These are phyloP conservation scores for Pyricularia grisea DNA, from an alignment of 2,329 filamentous ascomycete genomes.

Conservation along the genomic window DNA sequence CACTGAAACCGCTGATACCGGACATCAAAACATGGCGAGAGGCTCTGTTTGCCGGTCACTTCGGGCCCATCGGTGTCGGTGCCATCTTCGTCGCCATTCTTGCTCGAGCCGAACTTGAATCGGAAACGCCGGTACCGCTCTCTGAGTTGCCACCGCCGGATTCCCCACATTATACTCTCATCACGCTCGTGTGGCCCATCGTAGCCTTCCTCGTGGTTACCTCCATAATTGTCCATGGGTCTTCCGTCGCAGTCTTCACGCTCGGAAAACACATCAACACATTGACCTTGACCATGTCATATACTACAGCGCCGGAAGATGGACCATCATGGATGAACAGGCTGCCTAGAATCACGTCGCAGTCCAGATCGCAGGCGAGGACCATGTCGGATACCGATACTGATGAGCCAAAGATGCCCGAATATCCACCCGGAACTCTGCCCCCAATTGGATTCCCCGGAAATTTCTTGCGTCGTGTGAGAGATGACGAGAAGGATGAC, in stretches of 20 bases:
- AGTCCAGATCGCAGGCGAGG: slow-evolving; percentile 72
- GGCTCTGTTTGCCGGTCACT: slow-evolving; percentile 92
- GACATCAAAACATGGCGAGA: slow-evolving; percentile 98
- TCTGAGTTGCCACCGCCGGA: slow-evolving; percentile 46
- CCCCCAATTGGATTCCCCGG: slow-evolving; percentile 63
- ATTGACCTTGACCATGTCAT: slow-evolving; percentile 88
- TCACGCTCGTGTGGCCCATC: slow-evolving; percentile 90
- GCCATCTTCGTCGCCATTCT: slow-evolving; percentile 93
- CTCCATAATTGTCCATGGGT: slow-evolving; percentile 92
- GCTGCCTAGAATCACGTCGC: slow-evolving; percentile 60
- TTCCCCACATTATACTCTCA: slow-evolving; percentile 55
- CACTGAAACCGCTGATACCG: slow-evolving; percentile 84
- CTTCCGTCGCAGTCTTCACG: slow-evolving; percentile 96
- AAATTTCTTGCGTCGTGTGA: slow-evolving; percentile 73
- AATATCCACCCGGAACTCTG: slow-evolving; percentile 59
- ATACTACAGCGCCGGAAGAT: slow-evolving; percentile 82
- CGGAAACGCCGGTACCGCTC: slow-evolving; percentile 64
- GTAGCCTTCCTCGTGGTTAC: slow-evolving; percentile 88
- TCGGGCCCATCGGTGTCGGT: slow-evolving; percentile 93
- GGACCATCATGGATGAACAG: slow-evolving; percentile 93
- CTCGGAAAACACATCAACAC: slow-evolving; percentile 98
- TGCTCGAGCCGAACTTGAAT: slow-evolving; percentile 84
- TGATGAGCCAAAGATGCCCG: slow-evolving; percentile 50
- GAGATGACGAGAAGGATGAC: slow-evolving; percentile 57
- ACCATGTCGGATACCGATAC: slow-evolving; percentile 73